Evolutionary conservation across 495 filamentous ascomycete species (phyloP).

Genomic region (Penicillium antarcticum): DNA sequence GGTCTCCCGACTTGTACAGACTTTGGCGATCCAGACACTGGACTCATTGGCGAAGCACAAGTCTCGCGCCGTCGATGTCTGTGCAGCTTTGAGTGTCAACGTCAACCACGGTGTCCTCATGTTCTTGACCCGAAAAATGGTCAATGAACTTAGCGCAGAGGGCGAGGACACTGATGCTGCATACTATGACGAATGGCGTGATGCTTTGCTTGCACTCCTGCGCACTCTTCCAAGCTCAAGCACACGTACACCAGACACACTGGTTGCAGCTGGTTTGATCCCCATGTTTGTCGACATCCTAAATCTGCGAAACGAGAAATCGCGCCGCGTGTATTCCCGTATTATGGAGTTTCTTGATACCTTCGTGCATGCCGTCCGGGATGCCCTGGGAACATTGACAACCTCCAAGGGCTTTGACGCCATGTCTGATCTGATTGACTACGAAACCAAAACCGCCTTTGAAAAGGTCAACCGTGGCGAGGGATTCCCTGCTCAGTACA

Average conservation of each 20-base stretch:
- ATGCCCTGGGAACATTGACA: constrained; percentile 76
- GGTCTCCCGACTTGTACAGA: constrained; percentile 72
- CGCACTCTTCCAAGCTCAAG: constrained; percentile 68
- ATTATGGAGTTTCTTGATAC: constrained; percentile 82
- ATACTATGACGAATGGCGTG: constrained; percentile 81
- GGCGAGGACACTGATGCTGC: constrained; percentile 53
- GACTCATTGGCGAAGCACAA: constrained; percentile 81
- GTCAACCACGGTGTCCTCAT: constrained; percentile 96
- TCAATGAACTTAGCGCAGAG: constrained; percentile 70
- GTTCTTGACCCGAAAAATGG: constrained; percentile 85
- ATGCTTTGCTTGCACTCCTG: constrained; percentile 77
- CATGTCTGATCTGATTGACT: constrained; percentile 76
- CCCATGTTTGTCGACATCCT: constrained; percentile 88
- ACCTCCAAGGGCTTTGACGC: constrained; percentile 79
- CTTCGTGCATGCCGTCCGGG: constrained; percentile 75
- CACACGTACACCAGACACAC: constrained; percentile 64
- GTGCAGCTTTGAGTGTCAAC: constrained; percentile 82
- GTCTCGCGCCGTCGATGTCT: constrained; percentile 71
- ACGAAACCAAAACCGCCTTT: constrained; percentile 71
- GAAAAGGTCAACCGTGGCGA: constrained; percentile 59
- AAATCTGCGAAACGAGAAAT: constrained; percentile 75
- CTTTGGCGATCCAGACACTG: constrained; percentile 75
- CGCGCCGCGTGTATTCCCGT: constrained; percentile 75
- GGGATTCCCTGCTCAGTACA: constrained; percentile 74
- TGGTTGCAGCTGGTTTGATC: constrained; percentile 83